phyloP scores from a whole-genome alignment of 768 basidiomycete genomes.

The Boletus coccyginus region DNA sequence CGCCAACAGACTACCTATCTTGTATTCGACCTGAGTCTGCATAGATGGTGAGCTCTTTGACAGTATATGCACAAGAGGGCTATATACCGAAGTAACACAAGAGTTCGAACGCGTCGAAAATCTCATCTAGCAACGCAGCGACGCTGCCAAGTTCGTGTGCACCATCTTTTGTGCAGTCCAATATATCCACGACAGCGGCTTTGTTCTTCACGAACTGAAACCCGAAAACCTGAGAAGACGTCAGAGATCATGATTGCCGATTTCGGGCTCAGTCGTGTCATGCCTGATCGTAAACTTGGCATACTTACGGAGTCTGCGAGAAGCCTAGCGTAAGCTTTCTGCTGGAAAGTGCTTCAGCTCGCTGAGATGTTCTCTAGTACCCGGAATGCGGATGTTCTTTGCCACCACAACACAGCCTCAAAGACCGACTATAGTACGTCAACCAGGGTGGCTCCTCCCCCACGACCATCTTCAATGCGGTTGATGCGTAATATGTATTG shows the following conservation, averaged over 20 bases:
- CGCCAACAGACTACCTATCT: constrained; percentile 76
- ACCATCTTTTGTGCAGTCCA: constrained; percentile 85
- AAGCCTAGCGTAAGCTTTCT: constrained; percentile 69
- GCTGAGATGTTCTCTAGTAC: constrained; percentile 46
- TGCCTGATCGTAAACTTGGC: constrained; percentile 86
- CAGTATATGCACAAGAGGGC: constrained; percentile 95
- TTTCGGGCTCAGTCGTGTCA: constrained; percentile 88
- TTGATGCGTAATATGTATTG: constrained; percentile 6
- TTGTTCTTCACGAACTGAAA: constrained; percentile 96
- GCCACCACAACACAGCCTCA: constrained; percentile 41
- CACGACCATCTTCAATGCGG: too few species aligned
- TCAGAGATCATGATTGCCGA: constrained; percentile 97
- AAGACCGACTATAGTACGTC: too few species aligned
- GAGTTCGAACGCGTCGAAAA: neutral
- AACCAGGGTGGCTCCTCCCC: too few species aligned
- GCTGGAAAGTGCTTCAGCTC: neutral
- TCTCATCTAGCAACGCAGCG: constrained; percentile 47
- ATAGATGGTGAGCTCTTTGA: constrained; percentile 99
- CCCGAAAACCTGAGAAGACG: constrained; percentile 91
- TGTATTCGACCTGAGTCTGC: constrained; percentile 83
- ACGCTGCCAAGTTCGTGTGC: constrained; percentile 85
- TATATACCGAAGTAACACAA: constrained; percentile 78
- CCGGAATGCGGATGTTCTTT: constrained; percentile 66
- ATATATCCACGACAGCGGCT: constrained; percentile 88
- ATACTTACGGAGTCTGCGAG: constrained; percentile 94